Conservation (phyloP, 2,329 filamentous ascomycete genomes). For the Karstenula rhodostoma region DNA sequence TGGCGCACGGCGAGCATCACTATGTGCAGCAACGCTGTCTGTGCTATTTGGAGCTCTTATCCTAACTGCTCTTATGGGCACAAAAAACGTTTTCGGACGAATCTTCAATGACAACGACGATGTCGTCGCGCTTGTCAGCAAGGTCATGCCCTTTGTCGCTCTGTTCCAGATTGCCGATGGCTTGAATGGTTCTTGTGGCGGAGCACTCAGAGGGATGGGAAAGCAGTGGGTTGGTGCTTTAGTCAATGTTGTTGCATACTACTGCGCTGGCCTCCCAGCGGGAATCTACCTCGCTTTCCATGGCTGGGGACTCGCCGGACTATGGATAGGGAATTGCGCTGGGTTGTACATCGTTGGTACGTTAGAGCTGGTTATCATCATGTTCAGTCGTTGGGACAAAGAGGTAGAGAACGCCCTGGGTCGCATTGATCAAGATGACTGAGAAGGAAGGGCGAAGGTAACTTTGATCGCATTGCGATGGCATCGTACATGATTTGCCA, state of each 20-base stretch:
- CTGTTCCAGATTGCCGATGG: constrained; percentile 92
- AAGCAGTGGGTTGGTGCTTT: constrained; percentile 83
- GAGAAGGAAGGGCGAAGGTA: background rate
- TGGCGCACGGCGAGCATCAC: constrained; percentile 75
- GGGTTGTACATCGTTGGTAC: constrained; percentile 77
- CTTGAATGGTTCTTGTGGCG: constrained; percentile 84
- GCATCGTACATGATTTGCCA: background rate
- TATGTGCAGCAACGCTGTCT: constrained; percentile 77
- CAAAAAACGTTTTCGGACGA: constrained; percentile 75
- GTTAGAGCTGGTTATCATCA: constrained; percentile 4
- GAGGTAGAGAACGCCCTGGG: constrained; percentile 5
- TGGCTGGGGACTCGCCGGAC: constrained; percentile 79
- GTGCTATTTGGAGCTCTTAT: constrained; percentile 73
- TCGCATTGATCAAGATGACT: background rate
- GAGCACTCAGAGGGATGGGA: constrained; percentile 82
- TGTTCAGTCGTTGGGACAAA: constrained; percentile 11
- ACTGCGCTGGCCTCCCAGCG: constrained; percentile 79
- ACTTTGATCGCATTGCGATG: background rate
- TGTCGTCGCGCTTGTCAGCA: constrained; percentile 75
- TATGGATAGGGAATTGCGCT: constrained; percentile 84
- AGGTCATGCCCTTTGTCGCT: constrained; percentile 85
- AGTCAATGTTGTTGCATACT: constrained; percentile 85
- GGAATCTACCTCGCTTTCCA: constrained; percentile 87
- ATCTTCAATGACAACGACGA: constrained; percentile 81
- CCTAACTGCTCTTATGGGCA: constrained; percentile 72